These are phyloP conservation scores for Pichia membranifaciens DNA, from an alignment of 805 yeast species.

Conservation along the genomic window DNA sequence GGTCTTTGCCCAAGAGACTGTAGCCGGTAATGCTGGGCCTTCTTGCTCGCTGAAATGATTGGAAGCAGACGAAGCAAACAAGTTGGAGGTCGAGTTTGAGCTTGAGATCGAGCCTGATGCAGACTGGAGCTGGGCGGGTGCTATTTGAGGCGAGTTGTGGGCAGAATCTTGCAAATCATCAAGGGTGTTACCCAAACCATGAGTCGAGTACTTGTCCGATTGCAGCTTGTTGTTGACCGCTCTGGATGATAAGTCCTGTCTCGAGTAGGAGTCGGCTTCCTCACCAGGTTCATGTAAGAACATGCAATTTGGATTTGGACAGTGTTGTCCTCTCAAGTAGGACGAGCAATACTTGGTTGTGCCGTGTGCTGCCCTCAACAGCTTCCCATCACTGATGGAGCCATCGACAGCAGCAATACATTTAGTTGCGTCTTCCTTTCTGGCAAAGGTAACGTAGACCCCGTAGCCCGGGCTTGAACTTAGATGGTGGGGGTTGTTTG, in stretches of 20 bases:
- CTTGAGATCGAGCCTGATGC: constrained; percentile 1
- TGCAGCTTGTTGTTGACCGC: constrained; percentile 46
- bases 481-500: constrained; percentile 30
- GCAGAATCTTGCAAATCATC: constrained; percentile 15
- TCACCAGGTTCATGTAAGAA: constrained; percentile 98
- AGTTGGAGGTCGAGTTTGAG: background rate
- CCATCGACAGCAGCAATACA: constrained; percentile 94
- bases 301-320: constrained; percentile 99
- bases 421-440: constrained; percentile 90
- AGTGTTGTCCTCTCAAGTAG: constrained; percentile 86
- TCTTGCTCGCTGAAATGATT: constrained; percentile 12
- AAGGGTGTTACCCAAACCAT: constrained; percentile 30
- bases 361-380: constrained; percentile 93
- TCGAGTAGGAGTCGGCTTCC: constrained; percentile 94
- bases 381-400: constrained; percentile 83
- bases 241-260: constrained; percentile 80
- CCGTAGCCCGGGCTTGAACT: constrained; percentile 69
- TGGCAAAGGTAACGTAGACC: constrained; percentile 89
- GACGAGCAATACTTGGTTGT: constrained; percentile 98
- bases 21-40: constrained; percentile 49
- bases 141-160: constrained; percentile 15
- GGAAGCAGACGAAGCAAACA: background rate
- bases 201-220: constrained; percentile 29
- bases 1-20: constrained; percentile 57
- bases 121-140: constrained; percentile 14